Percentiles rank a stretch among this genome's conserved stretches.
These are phyloP conservation scores for Melampsora larici-populina DNA, from an alignment of 1,284 basidiomycete genomes.

Conservation along the genomic window DNA sequence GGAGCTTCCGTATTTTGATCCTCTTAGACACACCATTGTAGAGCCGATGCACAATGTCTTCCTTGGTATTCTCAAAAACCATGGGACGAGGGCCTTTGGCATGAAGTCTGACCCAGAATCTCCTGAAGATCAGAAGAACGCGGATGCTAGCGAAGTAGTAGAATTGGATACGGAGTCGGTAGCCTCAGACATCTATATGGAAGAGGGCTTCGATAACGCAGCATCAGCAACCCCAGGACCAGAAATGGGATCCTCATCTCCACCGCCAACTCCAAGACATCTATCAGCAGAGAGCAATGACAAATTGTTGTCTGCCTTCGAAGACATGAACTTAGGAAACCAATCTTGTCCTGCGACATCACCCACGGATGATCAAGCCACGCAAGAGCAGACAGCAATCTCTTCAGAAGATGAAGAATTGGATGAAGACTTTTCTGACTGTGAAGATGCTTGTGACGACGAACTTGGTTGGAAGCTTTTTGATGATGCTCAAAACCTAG, in stretches of 20 bases:
- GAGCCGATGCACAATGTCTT: slow-evolving; percentile 41
- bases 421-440: background rate
- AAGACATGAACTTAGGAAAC: background rate
- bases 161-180: background rate
- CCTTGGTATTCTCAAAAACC: slow-evolving; percentile 14
- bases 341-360: background rate
- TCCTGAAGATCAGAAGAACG: background rate
- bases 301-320: background rate
- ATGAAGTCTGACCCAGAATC: background rate
- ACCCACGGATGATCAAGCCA: background rate
- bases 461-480: too few relatives aligned
- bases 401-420: background rate
- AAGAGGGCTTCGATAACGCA: background rate
- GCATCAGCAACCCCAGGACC: background rate
- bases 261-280: background rate
- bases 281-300: background rate
- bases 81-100: background rate
- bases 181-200: background rate
- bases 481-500: too few relatives aligned
- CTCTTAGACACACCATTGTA: background rate
- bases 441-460: background rate
- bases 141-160: background rate
- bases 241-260: background rate
- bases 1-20: slow-evolving; percentile 25
- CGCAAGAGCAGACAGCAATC: background rate